Evolutionary conservation across 2,329 filamentous ascomycete species (phyloP).

Genomic region (Cyclaneusma minus): DNA sequence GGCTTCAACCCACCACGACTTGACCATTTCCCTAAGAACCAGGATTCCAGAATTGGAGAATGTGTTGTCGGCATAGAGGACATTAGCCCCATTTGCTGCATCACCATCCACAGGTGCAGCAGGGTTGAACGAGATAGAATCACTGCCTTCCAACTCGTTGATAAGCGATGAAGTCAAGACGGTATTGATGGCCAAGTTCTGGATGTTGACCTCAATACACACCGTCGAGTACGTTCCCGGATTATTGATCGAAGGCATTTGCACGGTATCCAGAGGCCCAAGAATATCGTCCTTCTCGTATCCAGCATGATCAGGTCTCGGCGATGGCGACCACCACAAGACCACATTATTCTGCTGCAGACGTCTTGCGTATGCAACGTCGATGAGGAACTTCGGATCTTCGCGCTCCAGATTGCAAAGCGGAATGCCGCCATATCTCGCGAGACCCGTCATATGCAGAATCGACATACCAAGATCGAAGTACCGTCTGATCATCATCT

Average conservation of each 20-base stretch:
- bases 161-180: slow-evolving; percentile 92
- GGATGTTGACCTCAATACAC: slow-evolving; percentile 86
- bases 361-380: slow-evolving; percentile 82
- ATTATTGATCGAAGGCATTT: slow-evolving; percentile 88
- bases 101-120: slow-evolving; percentile 45
- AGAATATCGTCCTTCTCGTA: slow-evolving; percentile 87
- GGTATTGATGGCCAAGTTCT: slow-evolving; percentile 94
- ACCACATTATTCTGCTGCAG: slow-evolving; percentile 86
- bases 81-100: slow-evolving; percentile 45
- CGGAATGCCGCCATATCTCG: slow-evolving; percentile 84
- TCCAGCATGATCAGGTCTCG: slow-evolving; percentile 85
- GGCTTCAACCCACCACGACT: slow-evolving; percentile 94
- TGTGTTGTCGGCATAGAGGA: slow-evolving; percentile 71
- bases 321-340: slow-evolving; percentile 86
- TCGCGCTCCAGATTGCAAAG: slow-evolving; percentile 91
- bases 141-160: slow-evolving; percentile 85
- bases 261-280: slow-evolving; percentile 67
- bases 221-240: slow-evolving; percentile 90
- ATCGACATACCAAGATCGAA: slow-evolving; percentile 89
- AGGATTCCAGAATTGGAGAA: slow-evolving; percentile 86
- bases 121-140: slow-evolving; percentile 75
- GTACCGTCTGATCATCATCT: slow-evolving; percentile 76
- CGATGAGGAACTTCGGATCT: slow-evolving; percentile 87
- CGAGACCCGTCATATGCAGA: slow-evolving; percentile 70
- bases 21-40: slow-evolving; percentile 95